Conservation (phyloP, 1,284 basidiomycete species). For the Moesziomyces sp. region DNA sequence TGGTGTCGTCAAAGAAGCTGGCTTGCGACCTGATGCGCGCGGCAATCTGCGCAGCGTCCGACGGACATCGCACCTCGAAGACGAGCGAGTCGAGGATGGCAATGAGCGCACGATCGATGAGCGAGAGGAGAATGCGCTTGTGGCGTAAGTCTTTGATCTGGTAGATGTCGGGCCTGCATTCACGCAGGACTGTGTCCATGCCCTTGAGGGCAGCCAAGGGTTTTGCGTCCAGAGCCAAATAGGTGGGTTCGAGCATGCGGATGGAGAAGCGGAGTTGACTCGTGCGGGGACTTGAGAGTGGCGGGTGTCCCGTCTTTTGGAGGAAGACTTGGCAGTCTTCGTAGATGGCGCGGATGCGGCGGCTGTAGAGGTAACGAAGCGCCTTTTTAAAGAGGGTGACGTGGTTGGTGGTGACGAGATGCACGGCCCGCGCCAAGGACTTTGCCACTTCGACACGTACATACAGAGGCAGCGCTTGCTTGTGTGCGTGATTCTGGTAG, state of each 20-base stretch:
- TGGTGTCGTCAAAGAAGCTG: conserved; percentile 9
- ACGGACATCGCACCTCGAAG: conserved; percentile 16
- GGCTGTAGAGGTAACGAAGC: conserved; percentile 22
- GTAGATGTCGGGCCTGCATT: conserved; percentile 28
- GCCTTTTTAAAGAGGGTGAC: conserved; percentile 4
- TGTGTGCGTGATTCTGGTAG: conserved; percentile 27
- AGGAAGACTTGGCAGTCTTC: conserved; percentile 19
- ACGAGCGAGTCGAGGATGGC: conserved; percentile 34
- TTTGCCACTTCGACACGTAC: conserved; percentile 15
- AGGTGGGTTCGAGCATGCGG: conserved; percentile 19
- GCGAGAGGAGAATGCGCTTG: conserved; percentile 6
- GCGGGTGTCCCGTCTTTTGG: background rate
- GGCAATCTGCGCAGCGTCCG: background rate
- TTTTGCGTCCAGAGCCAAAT: conserved; percentile 20
- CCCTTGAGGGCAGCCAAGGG: conserved; percentile 25
- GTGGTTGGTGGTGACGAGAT: conserved; percentile 24
- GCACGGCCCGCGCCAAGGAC: conserved; percentile 3
- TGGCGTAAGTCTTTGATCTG: conserved; percentile 2
- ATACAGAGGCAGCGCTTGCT: conserved; percentile 8
- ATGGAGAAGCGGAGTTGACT: background rate
- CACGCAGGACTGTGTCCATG: conserved; percentile 23
- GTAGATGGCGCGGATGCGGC: conserved; percentile 26
- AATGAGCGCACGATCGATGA: conserved; percentile 15
- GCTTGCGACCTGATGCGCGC: conserved; percentile 4
- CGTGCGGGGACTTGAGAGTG: conserved; percentile 3